Evolutionary conservation across 2,329 filamentous ascomycete genomes (phyloP), one percentile per base, ranked within the genome.

Genomic region (Leptosphaerulina australis): DNA sequence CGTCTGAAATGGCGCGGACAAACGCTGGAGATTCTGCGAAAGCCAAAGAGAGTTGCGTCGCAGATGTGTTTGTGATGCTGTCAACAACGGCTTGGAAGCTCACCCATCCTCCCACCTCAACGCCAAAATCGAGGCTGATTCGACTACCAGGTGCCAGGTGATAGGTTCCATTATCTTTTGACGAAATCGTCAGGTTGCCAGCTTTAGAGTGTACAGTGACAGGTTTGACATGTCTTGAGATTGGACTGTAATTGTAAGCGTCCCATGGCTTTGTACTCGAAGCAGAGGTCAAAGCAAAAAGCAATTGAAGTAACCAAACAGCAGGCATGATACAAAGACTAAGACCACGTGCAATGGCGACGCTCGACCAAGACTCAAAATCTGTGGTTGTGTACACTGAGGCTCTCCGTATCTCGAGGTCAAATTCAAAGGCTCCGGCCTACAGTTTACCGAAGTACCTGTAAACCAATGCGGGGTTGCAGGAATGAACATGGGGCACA

Each of bases 21-120:
- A 57, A 59, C 5, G 48, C 29, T 22, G 56, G 56, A 30, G 56
- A 57, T 30, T 59, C 54, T 15, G 50, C 44, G 15, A 59, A 59
- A 4, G 54, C 54, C 8, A 57, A 36, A 5, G 56, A 50, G 17
- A 59, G 38, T 9, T 59, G 50, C 10, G 56, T 29, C 21, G 39
- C 17, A n/a, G 40, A 35, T 12, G 20, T 17, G 29, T 48, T 51
- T 20, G 44, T 37, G 11, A 8, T 20, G 14, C 5, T 5, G n/a
- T 18, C 6, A 4, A 38, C 26, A 7, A 38, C 37, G 33, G 39
- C 46, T 20, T 38, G 34, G 20, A 58, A 28, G 26, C 49, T 56
- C 12, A 56, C 48, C 52, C 50, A 56, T n/a, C 56, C 56, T 20
- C 56, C 53, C 0, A 58, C 56, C 33, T 58, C 56, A 10, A 54